Evolutionary conservation across 441 rosid genomes (phyloP).

Genomic region (Dalechampia spathulata): DNA sequence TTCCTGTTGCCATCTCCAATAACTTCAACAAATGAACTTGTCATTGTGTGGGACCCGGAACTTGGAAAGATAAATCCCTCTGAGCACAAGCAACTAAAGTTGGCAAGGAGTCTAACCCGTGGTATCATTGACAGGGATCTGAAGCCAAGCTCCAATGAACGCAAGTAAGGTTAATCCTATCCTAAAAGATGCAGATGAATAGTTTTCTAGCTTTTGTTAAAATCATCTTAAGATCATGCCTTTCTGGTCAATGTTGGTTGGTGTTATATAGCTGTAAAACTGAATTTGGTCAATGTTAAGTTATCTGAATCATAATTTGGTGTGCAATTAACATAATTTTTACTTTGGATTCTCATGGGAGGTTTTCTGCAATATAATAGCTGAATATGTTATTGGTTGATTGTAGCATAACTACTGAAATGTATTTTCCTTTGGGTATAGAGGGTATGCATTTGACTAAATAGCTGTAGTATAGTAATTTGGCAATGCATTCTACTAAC

Average conservation of each 20-base stretch:
- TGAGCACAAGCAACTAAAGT: conserved; percentile 94
- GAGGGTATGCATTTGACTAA: no score
- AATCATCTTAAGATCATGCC: background rate
- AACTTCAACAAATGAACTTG: conserved; percentile 91
- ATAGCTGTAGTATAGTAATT: no score
- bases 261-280: no score
- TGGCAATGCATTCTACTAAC: no score
- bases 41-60: conserved; percentile 92
- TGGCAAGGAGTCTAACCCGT: conserved; percentile 94
- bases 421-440: no score
- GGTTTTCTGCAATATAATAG: background rate
- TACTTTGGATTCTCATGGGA: background rate
- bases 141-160: conserved; percentile 74
- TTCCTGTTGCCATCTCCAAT: conserved; percentile 77
- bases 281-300: no score
- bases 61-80: conserved; percentile 87
- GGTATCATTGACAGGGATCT: conserved; percentile 97
- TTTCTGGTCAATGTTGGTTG: background rate
- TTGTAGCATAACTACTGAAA: conserved; percentile 2
- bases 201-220: background rate
- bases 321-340: background rate
- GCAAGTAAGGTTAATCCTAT: conserved; percentile 57
- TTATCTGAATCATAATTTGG: background rate
- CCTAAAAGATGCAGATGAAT: background rate
- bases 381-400: background rate